Conservation (phyloP, 2,329 filamentous ascomycete genomes). For the Scytalidium sp. region DNA sequence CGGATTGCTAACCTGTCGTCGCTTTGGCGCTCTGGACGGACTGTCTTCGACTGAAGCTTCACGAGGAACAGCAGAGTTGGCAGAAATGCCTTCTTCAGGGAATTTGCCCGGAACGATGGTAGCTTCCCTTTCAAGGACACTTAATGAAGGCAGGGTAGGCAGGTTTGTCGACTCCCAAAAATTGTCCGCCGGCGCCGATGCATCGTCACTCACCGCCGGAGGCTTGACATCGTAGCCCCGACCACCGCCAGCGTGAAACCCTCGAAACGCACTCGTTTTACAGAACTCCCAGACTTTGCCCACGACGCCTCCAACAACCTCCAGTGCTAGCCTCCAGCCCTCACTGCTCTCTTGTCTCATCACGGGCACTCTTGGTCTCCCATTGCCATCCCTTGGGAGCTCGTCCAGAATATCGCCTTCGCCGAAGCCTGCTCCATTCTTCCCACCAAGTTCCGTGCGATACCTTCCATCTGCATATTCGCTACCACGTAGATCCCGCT, state of each 20-base stretch:
- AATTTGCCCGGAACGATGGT: slow-evolving; percentile 53
- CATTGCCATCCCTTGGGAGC: slow-evolving; percentile 12
- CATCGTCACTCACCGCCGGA: slow-evolving; percentile 2
- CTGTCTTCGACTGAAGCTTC: slow-evolving; percentile 31
- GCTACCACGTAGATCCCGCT: slow-evolving; percentile 29
- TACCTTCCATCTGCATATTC: slow-evolving; percentile 35
- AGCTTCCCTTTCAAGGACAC: slow-evolving; percentile 16
- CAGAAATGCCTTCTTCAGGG: slow-evolving; percentile 45
- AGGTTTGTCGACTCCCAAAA: neutral
- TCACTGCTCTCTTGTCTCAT: slow-evolving; percentile 22
- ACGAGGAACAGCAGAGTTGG: slow-evolving; percentile 34
- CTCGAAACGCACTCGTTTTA: slow-evolving; percentile 54
- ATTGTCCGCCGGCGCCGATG: neutral
- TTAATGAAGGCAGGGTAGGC: neutral
- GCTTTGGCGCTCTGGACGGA: slow-evolving; percentile 41
- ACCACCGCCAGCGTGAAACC: slow-evolving; percentile 85
- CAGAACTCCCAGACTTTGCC: slow-evolving; percentile 87
- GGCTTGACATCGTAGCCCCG: slow-evolving; percentile 53
- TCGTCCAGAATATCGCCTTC: slow-evolving; percentile 12
- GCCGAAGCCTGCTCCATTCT: slow-evolving; percentile 1
- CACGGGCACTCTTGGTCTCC: slow-evolving; percentile 12
- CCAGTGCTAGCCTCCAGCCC: slow-evolving; percentile 56
- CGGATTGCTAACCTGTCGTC: slow-evolving; percentile 42
- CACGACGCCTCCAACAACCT: slow-evolving; percentile 62
- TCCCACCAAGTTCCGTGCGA: slow-evolving; percentile 23